phyloP scores from a whole-genome alignment of 129 eudicot genomes.

The Cynara cardunculus region DNA sequence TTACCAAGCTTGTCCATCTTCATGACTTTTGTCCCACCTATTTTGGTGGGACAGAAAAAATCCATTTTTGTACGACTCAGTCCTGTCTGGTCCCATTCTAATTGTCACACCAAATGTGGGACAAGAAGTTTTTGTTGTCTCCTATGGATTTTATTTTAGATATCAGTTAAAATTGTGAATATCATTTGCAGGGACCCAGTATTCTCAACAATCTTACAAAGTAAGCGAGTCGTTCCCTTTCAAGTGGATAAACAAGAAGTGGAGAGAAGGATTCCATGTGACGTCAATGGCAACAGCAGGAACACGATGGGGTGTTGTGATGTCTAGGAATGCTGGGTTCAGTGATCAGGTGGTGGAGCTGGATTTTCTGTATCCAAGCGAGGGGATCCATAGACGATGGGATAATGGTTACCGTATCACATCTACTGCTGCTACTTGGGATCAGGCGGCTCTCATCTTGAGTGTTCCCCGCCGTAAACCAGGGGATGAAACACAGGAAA shows the following conservation, averaged over 20 bases:
- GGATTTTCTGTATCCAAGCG: conserved; percentile 80
- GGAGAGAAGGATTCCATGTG: conserved; percentile 86
- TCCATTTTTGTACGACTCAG: too few species aligned
- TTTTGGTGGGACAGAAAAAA: too few species aligned
- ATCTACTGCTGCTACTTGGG: conserved; percentile 68
- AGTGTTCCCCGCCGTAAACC: conserved; percentile 72
- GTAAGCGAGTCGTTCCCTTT: conserved; percentile 82
- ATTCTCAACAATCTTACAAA: conserved; percentile 79
- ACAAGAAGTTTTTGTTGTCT: too few species aligned
- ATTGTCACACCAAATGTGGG: too few species aligned
- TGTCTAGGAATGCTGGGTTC: conserved; percentile 85
- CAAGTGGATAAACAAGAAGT: conserved; percentile 87
- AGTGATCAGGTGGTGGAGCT: conserved; percentile 84
- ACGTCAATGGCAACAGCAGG: conserved; percentile 92
- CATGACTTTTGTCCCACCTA: too few species aligned
- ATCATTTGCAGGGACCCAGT: conserved; percentile 52
- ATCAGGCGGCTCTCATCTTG: conserved; percentile 73
- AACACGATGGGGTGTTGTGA: conserved; percentile 79
- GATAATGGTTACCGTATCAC: conserved; percentile 75
- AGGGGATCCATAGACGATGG: conserved; percentile 83
- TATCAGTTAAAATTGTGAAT: not conserved
- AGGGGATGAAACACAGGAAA: conserved; percentile 76
- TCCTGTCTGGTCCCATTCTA: too few species aligned
- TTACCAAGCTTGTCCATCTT: too few species aligned
- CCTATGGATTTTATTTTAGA: not conserved